These are phyloP conservation scores for Phaeosphaeria sp. DNA, from an alignment of 2,329 filamentous ascomycete species.

Conservation along the genomic window DNA sequence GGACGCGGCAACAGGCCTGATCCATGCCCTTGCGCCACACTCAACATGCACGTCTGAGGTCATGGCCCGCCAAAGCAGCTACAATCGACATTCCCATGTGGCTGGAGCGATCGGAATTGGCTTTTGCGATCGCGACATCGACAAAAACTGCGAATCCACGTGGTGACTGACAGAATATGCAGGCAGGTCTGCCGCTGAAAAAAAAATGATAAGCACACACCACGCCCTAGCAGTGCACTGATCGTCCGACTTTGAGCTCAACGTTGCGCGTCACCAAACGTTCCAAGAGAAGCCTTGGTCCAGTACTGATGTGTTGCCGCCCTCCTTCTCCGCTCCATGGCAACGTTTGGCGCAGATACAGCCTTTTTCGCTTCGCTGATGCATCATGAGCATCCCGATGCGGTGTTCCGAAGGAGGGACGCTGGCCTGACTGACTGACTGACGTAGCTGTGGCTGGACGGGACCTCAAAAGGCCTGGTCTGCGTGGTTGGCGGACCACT, in stretches of 20 bases:
- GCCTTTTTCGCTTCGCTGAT: background rate
- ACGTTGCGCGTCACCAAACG: background rate
- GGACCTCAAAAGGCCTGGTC: background rate
- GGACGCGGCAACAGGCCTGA: background rate
- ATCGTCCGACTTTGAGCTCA: background rate
- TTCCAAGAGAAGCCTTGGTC: background rate
- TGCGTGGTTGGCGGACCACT: background rate
- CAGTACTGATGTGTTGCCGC: background rate
- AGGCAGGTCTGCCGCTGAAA: background rate
- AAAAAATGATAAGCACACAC: background rate
- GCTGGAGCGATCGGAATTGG: background rate
- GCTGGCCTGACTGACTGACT: background rate
- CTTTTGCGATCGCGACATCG: background rate
- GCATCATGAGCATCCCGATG: background rate
- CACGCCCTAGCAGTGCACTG: background rate
- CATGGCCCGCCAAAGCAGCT: slow-evolving; percentile 11
- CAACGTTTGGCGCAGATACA: background rate
- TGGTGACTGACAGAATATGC: background rate
- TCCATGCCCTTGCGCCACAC: slow-evolving; percentile 1
- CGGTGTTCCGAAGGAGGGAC: background rate
- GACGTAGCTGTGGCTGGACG: background rate
- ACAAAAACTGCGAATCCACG: background rate
- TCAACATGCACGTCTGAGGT: background rate
- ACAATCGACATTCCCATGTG: slow-evolving; percentile 15
- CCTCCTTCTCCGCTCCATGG: slow-evolving; percentile 8